A percentile compares a stretch with the other conserved stretches of the same genome.
Conservation (phyloP, 345 rosid species). For the Mallotus nudiflorus region DNA sequence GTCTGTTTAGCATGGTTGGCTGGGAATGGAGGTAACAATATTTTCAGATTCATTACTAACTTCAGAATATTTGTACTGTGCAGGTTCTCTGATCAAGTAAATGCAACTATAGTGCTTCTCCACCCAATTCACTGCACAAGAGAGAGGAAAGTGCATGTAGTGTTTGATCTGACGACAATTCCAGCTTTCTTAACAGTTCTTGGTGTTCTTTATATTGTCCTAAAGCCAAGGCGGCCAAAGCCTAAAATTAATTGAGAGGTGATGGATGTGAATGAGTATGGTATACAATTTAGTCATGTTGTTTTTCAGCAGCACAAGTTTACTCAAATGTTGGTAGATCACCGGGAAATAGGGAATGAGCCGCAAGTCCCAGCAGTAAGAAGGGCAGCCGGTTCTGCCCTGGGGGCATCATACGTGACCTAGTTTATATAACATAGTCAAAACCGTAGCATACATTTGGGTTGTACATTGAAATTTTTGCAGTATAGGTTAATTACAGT, state of each 20-base stretch:
- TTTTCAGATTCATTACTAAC: not conserved
- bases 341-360: too few species aligned
- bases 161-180: conserved; percentile 73
- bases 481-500: too few species aligned
- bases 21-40: not conserved
- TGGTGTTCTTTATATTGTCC: conserved; percentile 54
- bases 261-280: too few species aligned
- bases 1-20: not conserved
- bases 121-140: conserved; percentile 91
- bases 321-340: too few species aligned
- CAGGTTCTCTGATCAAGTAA: conserved; percentile 85
- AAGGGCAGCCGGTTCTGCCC: too few species aligned
- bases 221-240: conserved; percentile 81
- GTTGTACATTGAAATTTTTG: too few species aligned
- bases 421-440: too few species aligned
- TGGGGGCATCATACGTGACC: too few species aligned
- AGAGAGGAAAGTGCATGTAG: conserved; percentile 73
- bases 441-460: too few species aligned
- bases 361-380: too few species aligned
- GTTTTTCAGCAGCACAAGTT: too few species aligned
- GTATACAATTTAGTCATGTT: too few species aligned
- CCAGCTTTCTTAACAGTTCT: conserved; percentile 76
- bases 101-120: conserved; percentile 63
- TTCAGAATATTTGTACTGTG: conserved; percentile 3
- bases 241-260: conserved; percentile 93